These are phyloP conservation scores for Tolypocladium amazonense DNA, from an alignment of 2,329 filamentous ascomycete genomes.

Conservation along the genomic window DNA sequence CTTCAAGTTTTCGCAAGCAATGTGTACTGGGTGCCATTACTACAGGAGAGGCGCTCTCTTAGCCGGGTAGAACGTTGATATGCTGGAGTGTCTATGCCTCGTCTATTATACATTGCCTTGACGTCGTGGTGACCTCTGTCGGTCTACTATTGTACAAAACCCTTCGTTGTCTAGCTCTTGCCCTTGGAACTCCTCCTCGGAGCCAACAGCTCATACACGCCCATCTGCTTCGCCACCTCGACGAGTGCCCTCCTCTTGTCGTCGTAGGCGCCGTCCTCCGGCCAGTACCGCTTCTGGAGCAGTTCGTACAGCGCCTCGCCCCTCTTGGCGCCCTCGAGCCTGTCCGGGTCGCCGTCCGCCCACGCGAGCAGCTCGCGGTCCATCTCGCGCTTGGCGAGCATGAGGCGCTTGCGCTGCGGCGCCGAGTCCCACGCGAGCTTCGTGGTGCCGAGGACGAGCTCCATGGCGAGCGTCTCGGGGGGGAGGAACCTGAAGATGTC, in stretches of 20 bases:
- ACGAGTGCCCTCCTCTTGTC: conserved; percentile 15
- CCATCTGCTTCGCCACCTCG: conserved; percentile 30
- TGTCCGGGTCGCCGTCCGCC: conserved; percentile 18
- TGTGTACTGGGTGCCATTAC: background rate
- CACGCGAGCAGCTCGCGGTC: conserved; percentile 24
- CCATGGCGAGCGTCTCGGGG: conserved; percentile 33
- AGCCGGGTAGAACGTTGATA: background rate
- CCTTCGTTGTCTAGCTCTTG: background rate
- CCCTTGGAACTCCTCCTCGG: conserved; percentile 2
- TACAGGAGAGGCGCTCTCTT: background rate
- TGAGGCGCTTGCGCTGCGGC: conserved; percentile 27
- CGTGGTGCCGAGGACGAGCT: conserved; percentile 33
- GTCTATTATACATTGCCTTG: background rate
- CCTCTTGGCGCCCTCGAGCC: conserved; percentile 24
- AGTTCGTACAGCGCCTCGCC: conserved; percentile 31
- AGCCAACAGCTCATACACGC: conserved; percentile 24
- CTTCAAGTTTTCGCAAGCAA: background rate
- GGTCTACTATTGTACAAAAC: background rate
- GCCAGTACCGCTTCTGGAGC: conserved; percentile 28
- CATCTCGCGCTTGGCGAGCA: conserved; percentile 29
- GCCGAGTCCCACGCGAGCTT: conserved; percentile 32
- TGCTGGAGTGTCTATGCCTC: background rate
- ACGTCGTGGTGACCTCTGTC: background rate
- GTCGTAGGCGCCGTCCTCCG: conserved; percentile 11
- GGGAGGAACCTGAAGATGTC: conserved; percentile 32